phyloP scores from a whole-genome alignment of 164 flowering plant genomes.

The Magnolia kwangsiensis region DNA sequence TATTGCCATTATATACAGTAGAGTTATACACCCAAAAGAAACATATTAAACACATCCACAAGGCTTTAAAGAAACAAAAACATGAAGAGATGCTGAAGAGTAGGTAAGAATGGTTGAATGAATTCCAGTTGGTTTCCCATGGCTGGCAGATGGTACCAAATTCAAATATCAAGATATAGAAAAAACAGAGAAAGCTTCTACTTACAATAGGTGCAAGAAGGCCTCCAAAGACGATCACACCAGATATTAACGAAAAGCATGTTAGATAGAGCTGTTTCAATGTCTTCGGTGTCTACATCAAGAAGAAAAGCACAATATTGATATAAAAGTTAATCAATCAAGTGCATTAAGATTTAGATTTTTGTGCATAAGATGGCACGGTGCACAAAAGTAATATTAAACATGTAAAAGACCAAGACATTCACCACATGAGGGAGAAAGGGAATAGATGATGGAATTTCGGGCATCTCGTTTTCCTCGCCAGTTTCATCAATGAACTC shows the following conservation, averaged over 20 bases:
- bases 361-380: background rate
- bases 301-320: conserved; percentile 2
- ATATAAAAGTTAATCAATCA: background rate
- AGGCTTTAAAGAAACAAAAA: no score
- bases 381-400: background rate
- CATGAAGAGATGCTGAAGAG: background rate
- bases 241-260: conserved; percentile 66
- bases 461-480: conserved; percentile 79
- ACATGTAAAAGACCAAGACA: background rate
- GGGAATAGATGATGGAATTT: conserved; percentile 82
- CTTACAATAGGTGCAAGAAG: conserved; percentile 88
- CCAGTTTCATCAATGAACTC: conserved; percentile 34
- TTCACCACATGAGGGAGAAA: conserved; percentile 79
- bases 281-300: conserved; percentile 59
- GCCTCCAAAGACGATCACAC: conserved; percentile 81
- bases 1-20: no score
- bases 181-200: background rate
- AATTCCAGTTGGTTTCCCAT: background rate
- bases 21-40: background rate
- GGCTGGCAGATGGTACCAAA: background rate
- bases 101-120: background rate
- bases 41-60: background rate
- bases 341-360: background rate
- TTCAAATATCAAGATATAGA: background rate
- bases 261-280: conserved; percentile 72